phyloP scores from a whole-genome alignment of 805 yeast species.

The Candida saitoana region DNA sequence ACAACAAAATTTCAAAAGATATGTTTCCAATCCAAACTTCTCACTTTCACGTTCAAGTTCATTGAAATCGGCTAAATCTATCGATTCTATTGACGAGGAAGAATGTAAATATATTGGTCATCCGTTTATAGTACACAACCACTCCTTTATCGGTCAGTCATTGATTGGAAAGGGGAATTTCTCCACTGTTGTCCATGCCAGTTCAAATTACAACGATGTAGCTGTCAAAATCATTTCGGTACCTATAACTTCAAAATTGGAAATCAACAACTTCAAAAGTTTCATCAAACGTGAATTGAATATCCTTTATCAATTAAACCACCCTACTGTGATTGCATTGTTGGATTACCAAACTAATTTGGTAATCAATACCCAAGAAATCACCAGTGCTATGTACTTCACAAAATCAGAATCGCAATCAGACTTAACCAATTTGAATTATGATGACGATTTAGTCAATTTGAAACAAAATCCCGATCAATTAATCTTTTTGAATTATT shows the following conservation, averaged over 20 bases:
- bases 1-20: slow-evolving; percentile 6
- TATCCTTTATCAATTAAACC: slow-evolving; percentile 51
- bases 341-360: slow-evolving; percentile 45
- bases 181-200: slow-evolving; percentile 57
- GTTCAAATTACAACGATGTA: slow-evolving; percentile 26
- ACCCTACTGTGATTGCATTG: slow-evolving; percentile 67
- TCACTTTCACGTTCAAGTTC: slow-evolving; percentile 1
- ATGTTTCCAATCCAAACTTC: slow-evolving; percentile 8
- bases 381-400: slow-evolving; percentile 10
- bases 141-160: slow-evolving; percentile 12
- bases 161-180: slow-evolving; percentile 66
- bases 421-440: neutral
- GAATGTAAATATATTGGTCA: slow-evolving; percentile 1
- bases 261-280: slow-evolving; percentile 28
- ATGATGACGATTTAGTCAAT: slow-evolving; percentile 11
- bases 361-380: slow-evolving; percentile 20
- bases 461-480: slow-evolving; percentile 25
- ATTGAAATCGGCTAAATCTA: neutral
- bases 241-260: slow-evolving; percentile 26
- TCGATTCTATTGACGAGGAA: slow-evolving; percentile 1
- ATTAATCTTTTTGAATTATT: slow-evolving; percentile 65
- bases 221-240: slow-evolving; percentile 66
- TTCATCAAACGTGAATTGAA: slow-evolving; percentile 62
- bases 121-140: slow-evolving; percentile 3
- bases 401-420: slow-evolving; percentile 16